Evolutionary conservation across 257 asterid genomes (phyloP), one percentile per base, ranked within the genome.

Genomic region (Salvia miltiorrhiza): DNA sequence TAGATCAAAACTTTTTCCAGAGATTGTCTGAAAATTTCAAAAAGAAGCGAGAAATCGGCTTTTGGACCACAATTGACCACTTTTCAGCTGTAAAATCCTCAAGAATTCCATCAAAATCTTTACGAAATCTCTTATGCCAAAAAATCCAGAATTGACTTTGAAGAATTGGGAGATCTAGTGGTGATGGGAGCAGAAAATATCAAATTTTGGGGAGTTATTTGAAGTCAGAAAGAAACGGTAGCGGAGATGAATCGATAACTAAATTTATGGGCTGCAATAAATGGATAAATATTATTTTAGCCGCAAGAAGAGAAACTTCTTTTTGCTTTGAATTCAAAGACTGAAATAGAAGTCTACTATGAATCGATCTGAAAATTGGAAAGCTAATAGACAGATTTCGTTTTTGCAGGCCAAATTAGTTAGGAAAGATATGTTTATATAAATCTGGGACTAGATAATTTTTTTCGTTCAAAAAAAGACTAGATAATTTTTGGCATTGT

Each of bases 281-380:
- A 57, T 66, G 48, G 45, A 32, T 52, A 49, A 20, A 5, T 12
- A 24, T 12, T 17, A 70, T 53, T 40, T 28, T 59, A 44, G 69
- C 52, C 66, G 69, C 45, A 59, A 70, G 48, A 72, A 74, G 72
- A 72, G 92, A 69, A 79, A 81, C 77, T 80, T 77, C 67, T 55
- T 55, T 71, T 71, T 5, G 69, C 63, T 65, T 73, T 74, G 72
- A 44, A 72, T 74, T 61, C 52, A 40, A 41, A 23, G 55, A 26
- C 65, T 24, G 28, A 68, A 68, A 9, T 39, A 30, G 41, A 41
- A 54, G 54, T 63, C 49, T 32, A 48, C 35, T 33, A 49, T 65
- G 48, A 33, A 65, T 65, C 60, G 12, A 65, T 65, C 60, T 33
- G 23, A 19, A 49, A 48, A 49, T 32, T 65, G 47, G 71, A 41